Percentiles rank a stretch among this genome's conserved stretches.
phyloP scores from a whole-genome alignment of 1,284 basidiomycete species.

The Naganishia cerealis region DNA sequence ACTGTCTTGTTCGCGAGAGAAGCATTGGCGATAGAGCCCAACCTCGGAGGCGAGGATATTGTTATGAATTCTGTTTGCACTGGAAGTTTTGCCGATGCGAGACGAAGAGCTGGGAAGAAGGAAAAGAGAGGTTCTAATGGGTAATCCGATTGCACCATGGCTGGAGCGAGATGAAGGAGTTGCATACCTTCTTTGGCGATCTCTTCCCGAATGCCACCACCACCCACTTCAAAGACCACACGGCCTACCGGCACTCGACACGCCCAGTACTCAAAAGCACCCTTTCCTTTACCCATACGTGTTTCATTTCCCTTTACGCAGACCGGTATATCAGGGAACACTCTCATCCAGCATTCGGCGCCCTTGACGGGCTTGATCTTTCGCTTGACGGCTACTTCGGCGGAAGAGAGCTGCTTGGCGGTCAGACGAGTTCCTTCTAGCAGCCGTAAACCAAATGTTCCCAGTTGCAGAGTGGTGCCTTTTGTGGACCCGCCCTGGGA shows the following conservation, averaged over 20 bases:
- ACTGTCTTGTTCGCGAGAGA: constrained; percentile 9
- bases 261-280: constrained; percentile 95
- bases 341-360: constrained; percentile 78
- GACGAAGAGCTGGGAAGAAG: constrained; percentile 68
- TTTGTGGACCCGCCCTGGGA: constrained; percentile 78
- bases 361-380: constrained; percentile 91
- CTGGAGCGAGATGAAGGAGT: not conserved
- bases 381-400: constrained; percentile 83
- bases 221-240: constrained; percentile 93
- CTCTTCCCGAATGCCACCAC: constrained; percentile 84
- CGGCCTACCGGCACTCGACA: constrained; percentile 86
- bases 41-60: constrained; percentile 67
- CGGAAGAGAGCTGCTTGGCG: constrained; percentile 84
- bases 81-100: constrained; percentile 87
- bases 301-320: constrained; percentile 99
- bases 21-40: constrained; percentile 60
- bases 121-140: not conserved
- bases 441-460: constrained; percentile 82
- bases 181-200: constrained; percentile 82
- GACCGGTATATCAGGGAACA: constrained; percentile 95
- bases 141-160: not conserved
- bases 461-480: constrained; percentile 88
- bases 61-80: constrained; percentile 86
- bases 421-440: constrained; percentile 80
- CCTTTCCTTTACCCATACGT: constrained; percentile 99